Base-by-base conservation (phyloP, 768 basidiomycete species). In the Trametes coccinea region DNA sequence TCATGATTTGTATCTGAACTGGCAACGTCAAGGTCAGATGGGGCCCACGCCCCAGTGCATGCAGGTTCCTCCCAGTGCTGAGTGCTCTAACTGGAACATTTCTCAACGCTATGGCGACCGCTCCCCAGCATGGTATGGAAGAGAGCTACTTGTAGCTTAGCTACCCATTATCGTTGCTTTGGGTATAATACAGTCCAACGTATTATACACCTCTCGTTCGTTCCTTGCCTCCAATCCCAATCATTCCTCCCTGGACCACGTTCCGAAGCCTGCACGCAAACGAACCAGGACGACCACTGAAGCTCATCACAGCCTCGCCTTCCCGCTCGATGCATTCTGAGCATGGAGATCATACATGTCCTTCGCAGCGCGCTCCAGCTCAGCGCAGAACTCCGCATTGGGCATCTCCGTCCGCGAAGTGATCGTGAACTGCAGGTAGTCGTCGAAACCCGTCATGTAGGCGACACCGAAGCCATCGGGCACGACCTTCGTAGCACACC, bases 391-490 rank as follows among this genome's bases (percentile, higher is more conserved):
- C 69, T 82, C 75, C 11, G 79, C 79, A 70, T 94, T 92, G 39
- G 85, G 92, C 89, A 89, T 90, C 74, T 88, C 90, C 66, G 79
- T 90, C 58, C 91, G 82, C 5, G 93, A 95, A 5, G 94, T 96
- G 70, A 96, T 79, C 30, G 92, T 94, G 73, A 87, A 97, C 68
- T 92, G 89, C 44, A 98, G 76, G 64, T 82, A 85, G 74, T 94
- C 90, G 59, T 59, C 59, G 39, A 61, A 64, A 13, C 92, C 91
- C n/a, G 95, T 95, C 84, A 93, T 88, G 71, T 98, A 98, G 11
- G 93, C 90, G 33, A 98, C 89, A 34, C 95, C 95, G 70, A 95
- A 98, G 1, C 95, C 95, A 65, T 97, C 88, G 1, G 92, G 88
- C 29, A 96, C 93, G 47, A 98, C 91, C 82, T 83, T 37, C 34